Conservation (phyloP, 164 flowering plant genomes). For the Magnolia sinica region DNA sequence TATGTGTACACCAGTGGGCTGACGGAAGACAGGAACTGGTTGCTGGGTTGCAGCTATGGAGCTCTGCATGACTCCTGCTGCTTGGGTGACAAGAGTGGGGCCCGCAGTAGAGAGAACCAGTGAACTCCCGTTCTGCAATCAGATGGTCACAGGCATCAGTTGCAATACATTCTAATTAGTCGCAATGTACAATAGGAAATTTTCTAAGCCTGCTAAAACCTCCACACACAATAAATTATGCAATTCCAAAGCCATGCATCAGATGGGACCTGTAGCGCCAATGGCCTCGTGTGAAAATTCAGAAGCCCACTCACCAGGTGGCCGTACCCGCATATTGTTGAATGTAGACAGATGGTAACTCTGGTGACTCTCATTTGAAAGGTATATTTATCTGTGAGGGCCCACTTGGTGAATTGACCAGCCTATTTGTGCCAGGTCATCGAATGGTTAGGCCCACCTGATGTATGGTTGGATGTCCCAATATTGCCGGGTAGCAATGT, state of each 20-base stretch:
- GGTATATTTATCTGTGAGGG: too few species aligned
- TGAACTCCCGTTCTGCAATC: conserved; percentile 59
- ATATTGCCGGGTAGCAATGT: background rate
- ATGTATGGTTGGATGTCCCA: background rate
- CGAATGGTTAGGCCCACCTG: background rate
- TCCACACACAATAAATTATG: too few species aligned
- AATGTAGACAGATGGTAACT: too few species aligned
- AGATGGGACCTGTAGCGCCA: too few species aligned
- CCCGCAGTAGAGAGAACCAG: conserved; percentile 54
- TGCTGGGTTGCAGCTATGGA: conserved; percentile 71
- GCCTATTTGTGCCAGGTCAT: too few species aligned
- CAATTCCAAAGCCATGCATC: too few species aligned
- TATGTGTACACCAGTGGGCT: conserved; percentile 66
- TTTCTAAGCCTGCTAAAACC: too few species aligned
- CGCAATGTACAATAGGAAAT: background rate
- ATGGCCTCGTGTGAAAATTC: too few species aligned
- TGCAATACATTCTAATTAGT: background rate
- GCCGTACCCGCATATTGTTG: too few species aligned
- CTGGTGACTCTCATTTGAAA: too few species aligned
- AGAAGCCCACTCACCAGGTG: too few species aligned
- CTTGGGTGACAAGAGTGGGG: conserved; percentile 60
- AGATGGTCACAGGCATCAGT: background rate
- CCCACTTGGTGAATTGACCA: too few species aligned
- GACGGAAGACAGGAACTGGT: conserved; percentile 72
- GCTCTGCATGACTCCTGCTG: conserved; percentile 74